phyloP scores from a whole-genome alignment of 2,329 filamentous ascomycete species.

The Diplodia intermedia region DNA sequence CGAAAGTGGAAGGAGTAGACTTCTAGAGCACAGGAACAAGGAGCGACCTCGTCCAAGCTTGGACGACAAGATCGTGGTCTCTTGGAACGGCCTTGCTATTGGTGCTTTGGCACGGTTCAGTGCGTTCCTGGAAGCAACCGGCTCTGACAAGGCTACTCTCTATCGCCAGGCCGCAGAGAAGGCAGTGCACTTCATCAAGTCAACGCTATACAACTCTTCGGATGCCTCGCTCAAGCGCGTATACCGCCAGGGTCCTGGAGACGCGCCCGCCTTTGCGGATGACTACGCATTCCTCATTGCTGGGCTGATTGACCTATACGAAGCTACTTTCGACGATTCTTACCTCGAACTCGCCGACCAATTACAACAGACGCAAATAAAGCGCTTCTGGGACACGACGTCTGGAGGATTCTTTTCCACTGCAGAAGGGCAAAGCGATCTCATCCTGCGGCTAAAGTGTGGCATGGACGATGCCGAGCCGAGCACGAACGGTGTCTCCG shows the following conservation, averaged over 20 bases:
- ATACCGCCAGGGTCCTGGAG: constrained; percentile 71
- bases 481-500: constrained; percentile 86
- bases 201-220: constrained; percentile 72
- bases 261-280: constrained; percentile 80
- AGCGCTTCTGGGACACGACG: constrained; percentile 75
- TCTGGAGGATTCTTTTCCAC: constrained; percentile 76
- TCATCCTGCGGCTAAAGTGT: constrained; percentile 87
- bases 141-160: constrained; percentile 62
- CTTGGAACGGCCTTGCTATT: constrained; percentile 89
- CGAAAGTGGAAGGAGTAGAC: constrained; percentile 68
- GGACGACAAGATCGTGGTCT: constrained; percentile 86
- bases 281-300: constrained; percentile 91
- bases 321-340: constrained; percentile 76
- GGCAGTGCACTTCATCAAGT: constrained; percentile 74
- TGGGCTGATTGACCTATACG: constrained; percentile 83
- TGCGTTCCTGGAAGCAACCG: constrained; percentile 61
- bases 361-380: constrained; percentile 78
- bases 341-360: constrained; percentile 82
- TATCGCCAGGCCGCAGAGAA: constrained; percentile 72
- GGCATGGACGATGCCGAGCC: constrained; percentile 94
- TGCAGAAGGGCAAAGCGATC: constrained; percentile 65
- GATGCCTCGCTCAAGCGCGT: constrained; percentile 73
- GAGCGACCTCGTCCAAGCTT: constrained; percentile 78
- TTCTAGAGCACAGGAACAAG: constrained; percentile 74
- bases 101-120: constrained; percentile 78